phyloP scores from a whole-genome alignment of 306 rosid genomes.

The Purshia tridentata region DNA sequence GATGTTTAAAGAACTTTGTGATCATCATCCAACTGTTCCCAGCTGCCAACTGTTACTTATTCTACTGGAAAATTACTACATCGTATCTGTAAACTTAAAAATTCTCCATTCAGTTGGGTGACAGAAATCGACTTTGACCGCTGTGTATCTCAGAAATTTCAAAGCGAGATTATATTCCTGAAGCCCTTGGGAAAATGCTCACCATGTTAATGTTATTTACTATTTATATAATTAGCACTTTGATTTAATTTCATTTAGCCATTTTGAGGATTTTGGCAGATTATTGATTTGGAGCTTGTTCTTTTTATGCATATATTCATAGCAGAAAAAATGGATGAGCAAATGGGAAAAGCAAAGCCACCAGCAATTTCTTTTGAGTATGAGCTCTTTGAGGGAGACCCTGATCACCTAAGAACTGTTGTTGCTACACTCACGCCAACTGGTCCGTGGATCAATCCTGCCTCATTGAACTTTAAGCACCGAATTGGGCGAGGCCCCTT shows the following conservation, averaged over 20 bases:
- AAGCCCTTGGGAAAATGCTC: background rate
- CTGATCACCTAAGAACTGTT: conserved; percentile 48
- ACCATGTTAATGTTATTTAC: background rate
- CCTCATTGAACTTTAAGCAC: conserved; percentile 67
- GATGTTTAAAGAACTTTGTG: background rate
- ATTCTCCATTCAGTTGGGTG: background rate
- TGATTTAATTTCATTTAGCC: background rate
- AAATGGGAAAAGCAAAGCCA: conserved; percentile 38
- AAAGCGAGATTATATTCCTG: background rate
- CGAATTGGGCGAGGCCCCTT: conserved; percentile 81
- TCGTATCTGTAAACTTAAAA: background rate
- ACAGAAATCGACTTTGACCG: background rate
- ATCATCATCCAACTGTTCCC: background rate
- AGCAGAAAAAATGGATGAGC: conserved; percentile 49
- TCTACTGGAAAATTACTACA: background rate
- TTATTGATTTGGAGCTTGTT: background rate
- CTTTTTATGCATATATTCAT: background rate
- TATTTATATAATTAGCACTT: background rate
- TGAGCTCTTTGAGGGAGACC: conserved; percentile 58
- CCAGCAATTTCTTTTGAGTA: conserved; percentile 46
- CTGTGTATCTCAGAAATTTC: background rate
- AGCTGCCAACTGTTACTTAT: no score
- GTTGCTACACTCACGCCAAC: conserved; percentile 32
- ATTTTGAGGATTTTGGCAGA: background rate
- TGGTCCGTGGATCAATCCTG: conserved; percentile 73